These are phyloP conservation scores for Ustilago xerochloae DNA, from an alignment of 1,284 basidiomycete species.

Conservation along the genomic window DNA sequence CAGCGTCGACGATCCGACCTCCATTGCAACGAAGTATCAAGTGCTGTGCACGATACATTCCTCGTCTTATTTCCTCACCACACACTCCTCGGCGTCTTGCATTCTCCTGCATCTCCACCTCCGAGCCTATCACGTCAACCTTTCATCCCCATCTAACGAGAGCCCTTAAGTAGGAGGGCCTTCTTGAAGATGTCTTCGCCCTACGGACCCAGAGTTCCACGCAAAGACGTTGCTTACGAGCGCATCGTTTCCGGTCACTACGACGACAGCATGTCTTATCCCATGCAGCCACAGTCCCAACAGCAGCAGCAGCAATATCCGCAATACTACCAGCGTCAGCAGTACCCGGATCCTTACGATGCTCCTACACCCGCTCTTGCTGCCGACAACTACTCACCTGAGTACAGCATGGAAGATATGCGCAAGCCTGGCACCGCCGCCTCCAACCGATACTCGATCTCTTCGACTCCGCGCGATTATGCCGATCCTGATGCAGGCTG, in stretches of 20 bases:
- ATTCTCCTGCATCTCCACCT: not conserved
- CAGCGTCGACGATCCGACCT: not conserved
- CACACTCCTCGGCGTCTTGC: not conserved
- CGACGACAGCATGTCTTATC: conserved; percentile 11
- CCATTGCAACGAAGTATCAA: too few species aligned
- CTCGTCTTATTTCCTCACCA: not conserved
- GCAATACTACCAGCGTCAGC: conserved; percentile 25
- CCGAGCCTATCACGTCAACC: not conserved
- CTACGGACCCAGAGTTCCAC: conserved; percentile 10
- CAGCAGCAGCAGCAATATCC: conserved; percentile 12
- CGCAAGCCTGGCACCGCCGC: conserved; percentile 17
- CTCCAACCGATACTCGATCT: conserved; percentile 19
- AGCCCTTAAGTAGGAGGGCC: not conserved
- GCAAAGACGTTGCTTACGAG: conserved; percentile 14
- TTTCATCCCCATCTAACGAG: not conserved
- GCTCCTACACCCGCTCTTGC: conserved; percentile 33
- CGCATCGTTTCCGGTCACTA: conserved; percentile 12
- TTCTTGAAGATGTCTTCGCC: conserved; percentile 21
- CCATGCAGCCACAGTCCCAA: conserved; percentile 1
- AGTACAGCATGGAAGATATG: conserved; percentile 44
- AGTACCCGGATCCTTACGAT: conserved; percentile 27
- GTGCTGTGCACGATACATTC: conserved; percentile 17
- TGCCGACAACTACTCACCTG: conserved; percentile 37
- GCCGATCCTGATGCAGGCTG: conserved; percentile 43
- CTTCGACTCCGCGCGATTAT: conserved; percentile 16